Percentiles rank a stretch among this genome's conserved stretches.
Conservation (phyloP, 2,329 filamentous ascomycete genomes). For the Alternaria postmessia region DNA sequence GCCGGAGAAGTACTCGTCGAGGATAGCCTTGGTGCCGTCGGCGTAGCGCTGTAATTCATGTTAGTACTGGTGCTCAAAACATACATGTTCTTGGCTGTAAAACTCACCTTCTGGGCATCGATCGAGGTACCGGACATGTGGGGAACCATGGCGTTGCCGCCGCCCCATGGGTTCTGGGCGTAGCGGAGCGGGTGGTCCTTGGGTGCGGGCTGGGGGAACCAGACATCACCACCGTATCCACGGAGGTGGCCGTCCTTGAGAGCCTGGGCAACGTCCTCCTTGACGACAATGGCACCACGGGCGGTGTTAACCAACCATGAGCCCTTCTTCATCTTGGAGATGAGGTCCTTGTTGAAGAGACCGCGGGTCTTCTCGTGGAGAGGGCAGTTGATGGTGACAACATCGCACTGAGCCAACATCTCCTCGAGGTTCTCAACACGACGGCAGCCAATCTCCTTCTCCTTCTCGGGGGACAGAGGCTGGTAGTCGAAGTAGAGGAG, state of each 20-base stretch:
- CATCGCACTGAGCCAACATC: slow-evolving; percentile 90
- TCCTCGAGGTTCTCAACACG: slow-evolving; percentile 91
- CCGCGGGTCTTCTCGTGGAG: slow-evolving; percentile 97
- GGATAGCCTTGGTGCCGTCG: slow-evolving; percentile 84
- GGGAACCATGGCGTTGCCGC: slow-evolving; percentile 97
- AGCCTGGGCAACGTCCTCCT: slow-evolving; percentile 96
- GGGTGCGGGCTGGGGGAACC: slow-evolving; percentile 97
- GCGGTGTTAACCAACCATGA: slow-evolving; percentile 99
- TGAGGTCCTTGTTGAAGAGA: slow-evolving; percentile 98
- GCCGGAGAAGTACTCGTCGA: slow-evolving; percentile 89
- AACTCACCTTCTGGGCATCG: slow-evolving; percentile 78
- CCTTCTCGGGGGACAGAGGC: slow-evolving; percentile 81
- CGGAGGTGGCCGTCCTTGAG: slow-evolving; percentile 90
- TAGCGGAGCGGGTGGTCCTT: slow-evolving; percentile 91
- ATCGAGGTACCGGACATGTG: slow-evolving; percentile 99
- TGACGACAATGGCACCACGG: slow-evolving; percentile 97
- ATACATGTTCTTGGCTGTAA: background rate
- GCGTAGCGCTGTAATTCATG: slow-evolving; percentile 65
- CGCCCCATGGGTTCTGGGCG: slow-evolving; percentile 93
- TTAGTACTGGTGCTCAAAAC: slow-evolving; percentile 13
- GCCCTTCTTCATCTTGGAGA: slow-evolving; percentile 98
- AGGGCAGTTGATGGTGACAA: slow-evolving; percentile 99
- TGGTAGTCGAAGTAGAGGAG: slow-evolving; percentile 99
- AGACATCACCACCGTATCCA: slow-evolving; percentile 88
- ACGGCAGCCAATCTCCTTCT: slow-evolving; percentile 95